Evolutionary conservation across 192 early-diverging fungal species (phyloP).

Genomic region (Nowakowskiella sp.): DNA sequence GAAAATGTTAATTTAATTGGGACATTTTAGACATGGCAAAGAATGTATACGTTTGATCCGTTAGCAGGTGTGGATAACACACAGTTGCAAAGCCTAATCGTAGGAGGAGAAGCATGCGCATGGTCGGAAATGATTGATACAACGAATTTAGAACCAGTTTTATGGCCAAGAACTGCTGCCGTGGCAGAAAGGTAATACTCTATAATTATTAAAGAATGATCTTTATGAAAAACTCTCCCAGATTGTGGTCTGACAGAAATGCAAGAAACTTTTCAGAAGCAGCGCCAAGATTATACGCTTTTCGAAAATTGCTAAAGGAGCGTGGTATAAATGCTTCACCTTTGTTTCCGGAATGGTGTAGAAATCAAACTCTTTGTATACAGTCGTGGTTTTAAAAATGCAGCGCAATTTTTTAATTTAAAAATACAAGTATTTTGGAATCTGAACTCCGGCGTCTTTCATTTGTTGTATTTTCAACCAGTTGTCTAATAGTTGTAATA

Average conservation of each 20-base stretch:
- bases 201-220: background rate
- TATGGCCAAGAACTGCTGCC: background rate
- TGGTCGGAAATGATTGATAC: background rate
- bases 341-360: background rate
- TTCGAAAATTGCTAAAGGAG: background rate
- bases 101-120: background rate
- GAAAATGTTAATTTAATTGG: background rate
- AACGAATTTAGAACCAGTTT: background rate
- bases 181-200: background rate
- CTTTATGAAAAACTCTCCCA: background rate
- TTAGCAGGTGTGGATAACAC: constrained; percentile 14
- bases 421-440: no score
- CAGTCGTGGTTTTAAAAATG: no score
- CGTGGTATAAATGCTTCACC: background rate
- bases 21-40: constrained; percentile 11
- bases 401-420: no score
- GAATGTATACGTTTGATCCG: constrained; percentile 20
- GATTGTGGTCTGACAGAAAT: background rate
- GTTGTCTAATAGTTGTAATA: no score
- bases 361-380: no score
- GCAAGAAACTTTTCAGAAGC: background rate
- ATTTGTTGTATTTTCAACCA: no score
- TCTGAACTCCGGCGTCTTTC: no score
- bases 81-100: background rate
- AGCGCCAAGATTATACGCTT: background rate